Evolutionary conservation across 805 yeast genomes (phyloP), one percentile per base, ranked within the genome.

Genomic region (Cephaloascus fragrans): DNA sequence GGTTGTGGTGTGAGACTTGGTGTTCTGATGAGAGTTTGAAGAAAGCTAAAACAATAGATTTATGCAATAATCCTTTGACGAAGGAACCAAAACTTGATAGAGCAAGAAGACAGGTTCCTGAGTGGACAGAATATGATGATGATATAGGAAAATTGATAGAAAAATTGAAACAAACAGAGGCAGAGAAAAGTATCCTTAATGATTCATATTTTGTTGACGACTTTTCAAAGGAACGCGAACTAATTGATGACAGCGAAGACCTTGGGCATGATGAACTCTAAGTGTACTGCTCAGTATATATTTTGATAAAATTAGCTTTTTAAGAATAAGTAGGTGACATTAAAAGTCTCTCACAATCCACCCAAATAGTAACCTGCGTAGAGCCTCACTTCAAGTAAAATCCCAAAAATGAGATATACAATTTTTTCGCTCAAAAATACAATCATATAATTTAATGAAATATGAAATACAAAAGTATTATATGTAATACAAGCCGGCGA

Each of bases 1-100:
- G 95, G 94, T 62, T 85, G 31, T 87, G 95, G 95, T 87, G 95
- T 59, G 95, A 86, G 52, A 86, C 95, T 0, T 86, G 95, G 95
- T 84, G 95, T 56, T 68, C 78, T 23, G 84, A 79, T 45, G 81
- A 71, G 37, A 62, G 75, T 26, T 59, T 81, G 41, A 55, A 54
- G 39, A 60, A 62, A 0, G 95, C 95, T 2, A 83, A 78, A 53
- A 82, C 89, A 9, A 83, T 86, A 44, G 95, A 86, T 50, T 61
- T 86, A 44, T 86, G 95, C 59, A 83, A 83, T 55, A 85, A 87
- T 49, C 95, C 95, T 2, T 54, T 82, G 40, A 81, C 93, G 0
- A 80, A 80, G 47, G 95, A 86, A 51, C 80, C 83, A 17, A 86
- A 85, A 51, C 59, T 84, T 18, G 88, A 75, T 36, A 62, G 83